Percentiles rank a stretch among this genome's conserved stretches.
phyloP scores from a whole-genome alignment of 1,284 basidiomycete species.

The Trichosporon sp. region DNA sequence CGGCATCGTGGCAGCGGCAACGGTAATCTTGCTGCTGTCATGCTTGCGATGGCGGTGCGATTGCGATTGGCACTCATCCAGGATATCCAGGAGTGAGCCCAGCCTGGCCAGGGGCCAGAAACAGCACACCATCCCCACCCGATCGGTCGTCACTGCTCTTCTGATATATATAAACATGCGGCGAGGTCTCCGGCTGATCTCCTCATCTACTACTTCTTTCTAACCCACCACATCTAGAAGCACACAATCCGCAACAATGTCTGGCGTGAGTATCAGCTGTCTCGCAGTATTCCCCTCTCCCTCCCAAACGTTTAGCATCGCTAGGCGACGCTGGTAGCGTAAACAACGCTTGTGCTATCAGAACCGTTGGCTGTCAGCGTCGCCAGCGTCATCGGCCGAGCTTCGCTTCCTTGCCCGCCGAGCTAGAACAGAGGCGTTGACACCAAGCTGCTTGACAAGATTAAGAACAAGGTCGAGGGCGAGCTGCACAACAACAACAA shows the following conservation, averaged over 20 bases:
- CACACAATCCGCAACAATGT: constrained; percentile 9
- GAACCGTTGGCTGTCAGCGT: background rate
- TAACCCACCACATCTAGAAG: background rate
- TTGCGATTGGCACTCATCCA: background rate
- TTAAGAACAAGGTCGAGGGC: constrained; percentile 11
- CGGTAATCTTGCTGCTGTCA: too few relatives aligned
- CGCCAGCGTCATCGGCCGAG: background rate
- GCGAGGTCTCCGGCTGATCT: background rate
- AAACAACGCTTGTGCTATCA: background rate
- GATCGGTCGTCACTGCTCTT: background rate
- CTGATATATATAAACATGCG: background rate
- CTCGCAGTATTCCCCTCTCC: too few relatives aligned
- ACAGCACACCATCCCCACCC: background rate
- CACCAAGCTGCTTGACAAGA: constrained; percentile 11
- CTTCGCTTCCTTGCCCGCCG: background rate
- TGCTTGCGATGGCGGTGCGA: background rate
- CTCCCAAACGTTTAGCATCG: background rate
- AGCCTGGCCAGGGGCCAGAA: background rate
- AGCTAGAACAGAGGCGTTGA: background rate
- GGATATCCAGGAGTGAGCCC: too few relatives aligned
- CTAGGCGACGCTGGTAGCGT: too few relatives aligned
- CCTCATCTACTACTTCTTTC: background rate
- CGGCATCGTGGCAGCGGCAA: too few relatives aligned
- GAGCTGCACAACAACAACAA: background rate
- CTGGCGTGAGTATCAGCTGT: constrained; percentile 8